These are phyloP conservation scores for Eragrostis tef DNA, from an alignment of 202 grass and related monocot species.

Conservation along the genomic window DNA sequence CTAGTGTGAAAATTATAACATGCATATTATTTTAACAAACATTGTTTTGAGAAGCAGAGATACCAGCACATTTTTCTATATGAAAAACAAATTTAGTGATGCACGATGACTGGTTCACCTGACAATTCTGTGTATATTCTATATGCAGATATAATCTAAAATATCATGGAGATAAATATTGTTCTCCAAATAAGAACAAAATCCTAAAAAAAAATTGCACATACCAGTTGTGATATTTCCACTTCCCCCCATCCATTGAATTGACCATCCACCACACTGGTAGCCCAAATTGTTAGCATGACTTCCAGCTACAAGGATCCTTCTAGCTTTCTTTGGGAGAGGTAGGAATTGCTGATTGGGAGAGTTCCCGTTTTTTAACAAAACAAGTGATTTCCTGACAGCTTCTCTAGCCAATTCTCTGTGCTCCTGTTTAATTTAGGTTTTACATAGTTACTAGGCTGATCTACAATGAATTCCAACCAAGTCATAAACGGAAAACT, in stretches of 20 bases:
- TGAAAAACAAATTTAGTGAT: background rate
- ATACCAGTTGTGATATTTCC: constrained; percentile 86
- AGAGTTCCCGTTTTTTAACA: constrained; percentile 88
- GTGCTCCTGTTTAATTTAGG: constrained; percentile 70
- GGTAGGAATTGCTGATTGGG: constrained; percentile 65
- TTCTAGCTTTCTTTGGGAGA: constrained; percentile 86
- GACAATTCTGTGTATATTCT: background rate
- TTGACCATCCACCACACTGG: constrained; percentile 97
- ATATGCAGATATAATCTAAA: background rate
- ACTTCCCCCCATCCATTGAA: constrained; percentile 81
- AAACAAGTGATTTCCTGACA: constrained; percentile 92
- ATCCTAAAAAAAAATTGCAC: constrained; percentile 25
- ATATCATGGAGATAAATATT: background rate
- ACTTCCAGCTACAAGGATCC: constrained; percentile 83
- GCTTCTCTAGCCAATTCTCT: constrained; percentile 95
- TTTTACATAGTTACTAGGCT: constrained; percentile 35
- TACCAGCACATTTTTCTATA: background rate
- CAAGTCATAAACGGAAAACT: constrained; percentile 7
- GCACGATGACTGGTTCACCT: background rate
- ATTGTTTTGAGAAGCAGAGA: background rate
- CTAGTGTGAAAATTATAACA: background rate
- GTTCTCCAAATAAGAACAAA: background rate
- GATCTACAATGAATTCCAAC: constrained; percentile 8
- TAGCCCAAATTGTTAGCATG: constrained; percentile 91
- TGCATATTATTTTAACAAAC: constrained; percentile 23